phyloP scores from a whole-genome alignment of 2,329 filamentous ascomycete genomes.

The Uncinocarpus reesii region DNA sequence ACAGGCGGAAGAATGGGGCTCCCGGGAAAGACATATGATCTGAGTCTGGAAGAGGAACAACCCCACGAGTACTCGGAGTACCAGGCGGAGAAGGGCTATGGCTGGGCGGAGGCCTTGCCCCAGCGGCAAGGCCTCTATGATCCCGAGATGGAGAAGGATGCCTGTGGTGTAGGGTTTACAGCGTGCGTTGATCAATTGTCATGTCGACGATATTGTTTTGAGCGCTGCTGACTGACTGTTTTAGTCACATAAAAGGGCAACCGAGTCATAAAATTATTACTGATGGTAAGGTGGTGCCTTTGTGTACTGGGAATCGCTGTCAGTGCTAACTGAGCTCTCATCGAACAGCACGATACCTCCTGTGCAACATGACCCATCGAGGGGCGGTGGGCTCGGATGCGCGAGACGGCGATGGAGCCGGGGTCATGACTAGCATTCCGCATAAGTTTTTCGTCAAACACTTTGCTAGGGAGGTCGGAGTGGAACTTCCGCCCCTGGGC shows the following conservation, averaged over 20 bases:
- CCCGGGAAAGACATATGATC: conserved; percentile 41
- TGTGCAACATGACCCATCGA: conserved; percentile 99
- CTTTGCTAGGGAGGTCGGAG: conserved; percentile 81
- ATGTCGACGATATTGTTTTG: neutral
- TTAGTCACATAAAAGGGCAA: conserved; percentile 85
- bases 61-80: conserved; percentile 43
- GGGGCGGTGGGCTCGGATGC: conserved; percentile 96
- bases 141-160: conserved; percentile 94
- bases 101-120: conserved; percentile 91
- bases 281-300: conserved; percentile 59
- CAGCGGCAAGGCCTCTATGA: conserved; percentile 98
- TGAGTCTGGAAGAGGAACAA: conserved; percentile 38
- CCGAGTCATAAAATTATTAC: conserved; percentile 96
- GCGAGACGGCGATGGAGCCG: conserved; percentile 93
- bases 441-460: conserved; percentile 99
- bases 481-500: conserved; percentile 74
- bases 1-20: conserved; percentile 43
- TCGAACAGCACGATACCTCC: conserved; percentile 65
- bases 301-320: neutral
- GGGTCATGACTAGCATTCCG: conserved; percentile 98
- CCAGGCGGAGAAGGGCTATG: conserved; percentile 56
- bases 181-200: conserved; percentile 52
- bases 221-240: conserved; percentile 1
- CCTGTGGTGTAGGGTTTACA: conserved; percentile 97
- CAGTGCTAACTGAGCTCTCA: neutral